phyloP scores from a whole-genome alignment of 106 monocot species.

The Ottelia alismoides region DNA sequence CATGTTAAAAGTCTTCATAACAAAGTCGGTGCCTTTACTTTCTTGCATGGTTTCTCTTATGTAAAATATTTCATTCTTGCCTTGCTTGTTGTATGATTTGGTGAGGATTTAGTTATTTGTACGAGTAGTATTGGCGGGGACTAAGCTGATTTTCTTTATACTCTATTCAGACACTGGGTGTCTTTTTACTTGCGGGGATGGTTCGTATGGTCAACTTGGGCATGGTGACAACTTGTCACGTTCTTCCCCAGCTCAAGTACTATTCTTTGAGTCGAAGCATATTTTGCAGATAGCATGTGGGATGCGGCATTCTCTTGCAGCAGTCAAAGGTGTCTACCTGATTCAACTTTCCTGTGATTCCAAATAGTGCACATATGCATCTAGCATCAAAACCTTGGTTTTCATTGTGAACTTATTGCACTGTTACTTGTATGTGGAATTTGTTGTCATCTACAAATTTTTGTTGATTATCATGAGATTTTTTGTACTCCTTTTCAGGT shows the following conservation, averaged over 20 bases:
- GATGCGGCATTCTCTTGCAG: constrained; percentile 16
- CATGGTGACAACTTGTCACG: constrained; percentile 8
- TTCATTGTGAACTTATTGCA: too few relatives aligned
- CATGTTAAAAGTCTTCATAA: too few relatives aligned
- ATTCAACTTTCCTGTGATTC: background rate
- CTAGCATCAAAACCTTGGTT: too few relatives aligned
- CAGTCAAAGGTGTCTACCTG: constrained; percentile 3
- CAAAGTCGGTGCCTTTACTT: too few relatives aligned
- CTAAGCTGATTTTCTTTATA: too few relatives aligned
- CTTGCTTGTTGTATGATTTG: too few relatives aligned
- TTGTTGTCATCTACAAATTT: background rate
- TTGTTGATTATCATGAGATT: background rate
- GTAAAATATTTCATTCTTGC: too few relatives aligned
- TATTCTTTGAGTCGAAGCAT: constrained; percentile 3
- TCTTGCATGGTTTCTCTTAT: too few relatives aligned
- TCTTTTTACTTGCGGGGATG: constrained; percentile 22
- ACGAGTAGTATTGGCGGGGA: too few relatives aligned
- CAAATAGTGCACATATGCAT: too few relatives aligned
- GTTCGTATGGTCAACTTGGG: constrained; percentile 20
- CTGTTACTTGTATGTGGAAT: too few relatives aligned
- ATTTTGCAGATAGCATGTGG: constrained; percentile 15
- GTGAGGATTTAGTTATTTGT: too few relatives aligned
- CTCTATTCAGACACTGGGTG: constrained; percentile 8
- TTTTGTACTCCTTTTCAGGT: background rate
- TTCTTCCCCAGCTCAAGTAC: constrained; percentile 8